A percentile compares a stretch with the other conserved stretches of the same genome.
phyloP scores from a whole-genome alignment of 2,329 filamentous ascomycete genomes.

The Chaetomium sp. region DNA sequence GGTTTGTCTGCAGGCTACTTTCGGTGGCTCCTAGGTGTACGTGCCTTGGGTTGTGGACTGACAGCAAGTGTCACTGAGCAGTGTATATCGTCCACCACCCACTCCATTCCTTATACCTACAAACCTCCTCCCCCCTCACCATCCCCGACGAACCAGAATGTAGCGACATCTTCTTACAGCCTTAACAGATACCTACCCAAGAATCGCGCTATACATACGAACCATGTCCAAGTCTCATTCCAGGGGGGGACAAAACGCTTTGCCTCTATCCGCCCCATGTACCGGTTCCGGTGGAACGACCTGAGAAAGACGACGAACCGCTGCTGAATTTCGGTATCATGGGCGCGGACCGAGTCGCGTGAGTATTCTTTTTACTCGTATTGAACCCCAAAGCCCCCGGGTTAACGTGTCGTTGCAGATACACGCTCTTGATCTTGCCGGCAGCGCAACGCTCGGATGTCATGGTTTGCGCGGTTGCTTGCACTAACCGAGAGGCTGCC shows the following conservation, averaged over 20 bases:
- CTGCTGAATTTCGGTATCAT: slow-evolving; percentile 46
- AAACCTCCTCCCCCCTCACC: too few species aligned
- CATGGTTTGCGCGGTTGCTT: slow-evolving; percentile 55
- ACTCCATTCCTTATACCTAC: too few species aligned
- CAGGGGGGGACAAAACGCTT: background rate
- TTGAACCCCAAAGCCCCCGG: background rate
- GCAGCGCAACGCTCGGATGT: slow-evolving; percentile 57
- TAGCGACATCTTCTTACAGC: too few species aligned
- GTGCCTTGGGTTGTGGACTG: too few species aligned
- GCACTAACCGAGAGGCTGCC: slow-evolving; percentile 51
- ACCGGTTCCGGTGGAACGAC: background rate
- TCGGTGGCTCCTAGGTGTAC: background rate
- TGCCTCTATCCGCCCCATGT: background rate
- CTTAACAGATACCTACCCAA: background rate
- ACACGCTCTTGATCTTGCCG: slow-evolving; percentile 49
- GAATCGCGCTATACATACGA: background rate
- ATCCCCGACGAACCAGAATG: too few species aligned
- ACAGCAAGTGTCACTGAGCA: too few species aligned
- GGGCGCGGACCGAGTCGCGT: slow-evolving; percentile 47
- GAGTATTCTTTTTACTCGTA: slow-evolving; percentile 27
- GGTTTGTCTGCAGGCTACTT: background rate
- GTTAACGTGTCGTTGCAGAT: slow-evolving; percentile 35
- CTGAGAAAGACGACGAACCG: slow-evolving; percentile 1
- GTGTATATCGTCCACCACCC: too few species aligned
- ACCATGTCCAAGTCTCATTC: background rate